Percentiles rank a stretch among this genome's conserved stretches.
These are phyloP conservation scores for Meira miltonrushii DNA, from an alignment of 1,284 basidiomycete species.

Conservation along the genomic window DNA sequence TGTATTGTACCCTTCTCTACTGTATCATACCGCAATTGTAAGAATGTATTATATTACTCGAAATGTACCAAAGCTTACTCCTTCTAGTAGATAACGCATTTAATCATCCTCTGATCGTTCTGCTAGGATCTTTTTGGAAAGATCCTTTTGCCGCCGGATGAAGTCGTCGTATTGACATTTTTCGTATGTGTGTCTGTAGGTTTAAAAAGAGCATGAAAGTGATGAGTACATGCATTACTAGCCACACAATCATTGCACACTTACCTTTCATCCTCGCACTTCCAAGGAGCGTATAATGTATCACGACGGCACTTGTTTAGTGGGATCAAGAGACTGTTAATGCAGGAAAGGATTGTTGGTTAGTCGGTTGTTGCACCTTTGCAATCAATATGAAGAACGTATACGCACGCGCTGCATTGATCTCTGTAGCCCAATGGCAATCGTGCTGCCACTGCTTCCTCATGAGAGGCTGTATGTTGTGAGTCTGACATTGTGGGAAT, in stretches of 20 bases:
- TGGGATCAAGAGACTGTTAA: slow-evolving; percentile 67
- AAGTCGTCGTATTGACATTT: slow-evolving; percentile 35
- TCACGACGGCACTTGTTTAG: slow-evolving; percentile 73
- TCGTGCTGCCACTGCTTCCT: slow-evolving; percentile 69
- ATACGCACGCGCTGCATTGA: slow-evolving; percentile 78
- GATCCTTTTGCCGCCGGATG: slow-evolving; percentile 34
- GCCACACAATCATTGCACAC: neutral
- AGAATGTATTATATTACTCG: too few relatives aligned
- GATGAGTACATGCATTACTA: neutral
- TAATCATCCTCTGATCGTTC: slow-evolving; percentile 12
- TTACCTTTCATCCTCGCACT: slow-evolving; percentile 70
- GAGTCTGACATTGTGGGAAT: slow-evolving; percentile 9
- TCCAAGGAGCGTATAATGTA: slow-evolving; percentile 70
- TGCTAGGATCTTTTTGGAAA: slow-evolving; percentile 21
- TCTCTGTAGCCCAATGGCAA: slow-evolving; percentile 82
- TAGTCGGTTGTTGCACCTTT: neutral
- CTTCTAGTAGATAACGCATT: neutral
- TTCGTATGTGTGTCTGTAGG: slow-evolving; percentile 44
- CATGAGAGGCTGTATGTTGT: slow-evolving; percentile 67
- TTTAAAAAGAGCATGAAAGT: neutral
- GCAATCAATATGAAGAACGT: neutral
- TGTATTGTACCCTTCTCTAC: too few relatives aligned
- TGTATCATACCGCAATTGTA: too few relatives aligned
- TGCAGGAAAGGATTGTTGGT: neutral
- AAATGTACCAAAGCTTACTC: neutral